phyloP scores from a whole-genome alignment of 768 basidiomycete species.

The Pisolithus marmoratus region DNA sequence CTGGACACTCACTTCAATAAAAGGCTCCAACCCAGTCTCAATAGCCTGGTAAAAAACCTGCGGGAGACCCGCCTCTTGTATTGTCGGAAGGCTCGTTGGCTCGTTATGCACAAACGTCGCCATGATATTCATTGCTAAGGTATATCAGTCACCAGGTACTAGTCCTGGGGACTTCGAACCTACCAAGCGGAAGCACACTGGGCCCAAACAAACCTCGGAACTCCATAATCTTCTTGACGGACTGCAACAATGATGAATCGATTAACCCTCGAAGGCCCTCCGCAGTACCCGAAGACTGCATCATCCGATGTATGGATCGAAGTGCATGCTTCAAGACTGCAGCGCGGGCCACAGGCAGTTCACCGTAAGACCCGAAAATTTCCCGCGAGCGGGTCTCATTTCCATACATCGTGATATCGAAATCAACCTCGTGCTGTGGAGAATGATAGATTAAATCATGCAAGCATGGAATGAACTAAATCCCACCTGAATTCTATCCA shows the following conservation, averaged over 20 bases:
- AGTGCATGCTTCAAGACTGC: slow-evolving; percentile 86
- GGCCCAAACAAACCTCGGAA: slow-evolving; percentile 81
- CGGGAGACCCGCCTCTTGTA: slow-evolving; percentile 89
- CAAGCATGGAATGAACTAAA: slow-evolving; percentile 1
- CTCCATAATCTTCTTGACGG: slow-evolving; percentile 84
- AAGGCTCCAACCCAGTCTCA: slow-evolving; percentile 78
- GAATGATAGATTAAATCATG: slow-evolving; percentile 2
- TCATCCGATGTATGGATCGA: slow-evolving; percentile 93
- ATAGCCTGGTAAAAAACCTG: slow-evolving; percentile 85
- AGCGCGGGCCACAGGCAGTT: slow-evolving; percentile 64
- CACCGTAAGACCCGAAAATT: slow-evolving; percentile 49
- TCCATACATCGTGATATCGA: slow-evolving; percentile 54
- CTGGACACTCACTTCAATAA: slow-evolving; percentile 63
- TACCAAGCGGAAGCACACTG: slow-evolving; percentile 79
- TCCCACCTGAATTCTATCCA: slow-evolving; percentile 80
- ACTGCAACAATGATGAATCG: slow-evolving; percentile 79
- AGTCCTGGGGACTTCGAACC: slow-evolving; percentile 16
- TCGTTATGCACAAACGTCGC: slow-evolving; percentile 98
- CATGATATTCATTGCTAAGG: slow-evolving; percentile 82
- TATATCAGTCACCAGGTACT: slow-evolving; percentile 4
- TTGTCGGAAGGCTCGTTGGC: slow-evolving; percentile 85
- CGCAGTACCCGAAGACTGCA: slow-evolving; percentile 91
- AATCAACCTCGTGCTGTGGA: slow-evolving; percentile 59
- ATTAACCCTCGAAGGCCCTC: slow-evolving; percentile 94
- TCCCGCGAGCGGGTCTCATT: slow-evolving; percentile 39